These are phyloP conservation scores for Pseudocercospora musae DNA, from an alignment of 2,329 filamentous ascomycete species.

Conservation along the genomic window DNA sequence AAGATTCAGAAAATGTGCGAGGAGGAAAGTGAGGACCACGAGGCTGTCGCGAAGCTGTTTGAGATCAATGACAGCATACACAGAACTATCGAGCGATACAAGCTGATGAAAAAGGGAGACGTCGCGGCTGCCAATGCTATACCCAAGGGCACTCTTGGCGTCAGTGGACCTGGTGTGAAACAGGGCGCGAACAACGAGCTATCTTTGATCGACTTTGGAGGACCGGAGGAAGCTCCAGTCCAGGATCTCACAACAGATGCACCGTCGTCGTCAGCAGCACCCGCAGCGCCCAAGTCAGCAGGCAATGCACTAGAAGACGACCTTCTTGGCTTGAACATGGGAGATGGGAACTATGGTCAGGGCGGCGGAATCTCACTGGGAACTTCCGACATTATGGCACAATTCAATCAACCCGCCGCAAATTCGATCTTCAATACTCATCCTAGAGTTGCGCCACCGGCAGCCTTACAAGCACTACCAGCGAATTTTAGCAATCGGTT, in stretches of 20 bases:
- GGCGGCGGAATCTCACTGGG: constrained; percentile 82
- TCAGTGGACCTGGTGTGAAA: constrained; percentile 59
- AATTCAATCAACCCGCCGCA: constrained; percentile 33
- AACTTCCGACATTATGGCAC: constrained; percentile 33
- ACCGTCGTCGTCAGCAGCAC: constrained; percentile 38
- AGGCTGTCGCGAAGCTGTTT: constrained; percentile 89
- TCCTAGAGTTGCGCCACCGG: constrained; percentile 18
- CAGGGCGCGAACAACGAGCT: constrained; percentile 72
- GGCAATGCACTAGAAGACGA: constrained; percentile 79
- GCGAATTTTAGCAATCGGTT: constrained; percentile 54
- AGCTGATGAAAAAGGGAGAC: constrained; percentile 93
- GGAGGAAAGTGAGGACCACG: constrained; percentile 94
- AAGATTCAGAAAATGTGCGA: constrained; percentile 99
- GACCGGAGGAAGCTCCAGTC: constrained; percentile 49
- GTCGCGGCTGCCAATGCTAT: constrained; percentile 78
- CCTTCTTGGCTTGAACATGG: constrained; percentile 80
- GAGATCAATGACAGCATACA: constrained; percentile 99
- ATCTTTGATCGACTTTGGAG: constrained; percentile 90
- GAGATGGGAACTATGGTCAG: constrained; percentile 66
- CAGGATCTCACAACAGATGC: constrained; percentile 8
- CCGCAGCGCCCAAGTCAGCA: constrained; percentile 45
- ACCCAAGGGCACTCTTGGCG: constrained; percentile 73
- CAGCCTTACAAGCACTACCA: constrained; percentile 35
- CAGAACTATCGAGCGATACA: constrained; percentile 91
- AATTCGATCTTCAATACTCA: constrained; percentile 33